These are phyloP conservation scores for Blastocystis sp. DNA, from an alignment of 352 stramenopile genomes.

Conservation along the genomic window DNA sequence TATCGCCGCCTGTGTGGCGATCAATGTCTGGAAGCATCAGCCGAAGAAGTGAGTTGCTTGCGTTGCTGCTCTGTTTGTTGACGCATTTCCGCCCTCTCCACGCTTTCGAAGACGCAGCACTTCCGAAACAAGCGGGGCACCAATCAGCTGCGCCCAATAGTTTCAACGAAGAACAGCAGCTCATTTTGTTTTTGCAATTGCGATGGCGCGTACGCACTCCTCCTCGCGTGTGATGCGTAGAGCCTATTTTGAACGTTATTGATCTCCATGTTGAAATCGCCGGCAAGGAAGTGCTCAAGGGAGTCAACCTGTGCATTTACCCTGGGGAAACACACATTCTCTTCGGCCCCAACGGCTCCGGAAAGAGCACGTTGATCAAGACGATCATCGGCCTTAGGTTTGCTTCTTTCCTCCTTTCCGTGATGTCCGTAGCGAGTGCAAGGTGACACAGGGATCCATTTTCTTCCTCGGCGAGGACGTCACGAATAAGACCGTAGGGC, in stretches of 20 bases:
- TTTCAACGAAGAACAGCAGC: neutral
- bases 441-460: slow-evolving; percentile 63
- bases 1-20: slow-evolving; percentile 85
- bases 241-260: slow-evolving; percentile 51
- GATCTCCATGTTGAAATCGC: slow-evolving; percentile 60
- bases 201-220: neutral
- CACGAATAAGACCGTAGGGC: slow-evolving; percentile 22
- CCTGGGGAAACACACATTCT: slow-evolving; percentile 65
- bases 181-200: slow-evolving; percentile 21
- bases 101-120: neutral
- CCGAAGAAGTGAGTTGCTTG: neutral
- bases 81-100: neutral
- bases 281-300: slow-evolving; percentile 61
- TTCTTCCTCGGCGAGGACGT: slow-evolving; percentile 56
- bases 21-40: slow-evolving; percentile 75
- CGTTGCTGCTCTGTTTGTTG: neutral
- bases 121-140: neutral
- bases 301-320: slow-evolving; percentile 46
- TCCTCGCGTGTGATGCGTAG: neutral
- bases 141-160: neutral
- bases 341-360: slow-evolving; percentile 67
- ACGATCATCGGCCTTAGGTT: slow-evolving; percentile 66
- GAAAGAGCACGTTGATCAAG: slow-evolving; percentile 70
- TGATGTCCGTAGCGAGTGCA: slow-evolving; percentile 49
- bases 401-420: neutral